These are phyloP conservation scores for Fusarium sp. DNA, from an alignment of 2,329 filamentous ascomycete species.

Conservation along the genomic window DNA sequence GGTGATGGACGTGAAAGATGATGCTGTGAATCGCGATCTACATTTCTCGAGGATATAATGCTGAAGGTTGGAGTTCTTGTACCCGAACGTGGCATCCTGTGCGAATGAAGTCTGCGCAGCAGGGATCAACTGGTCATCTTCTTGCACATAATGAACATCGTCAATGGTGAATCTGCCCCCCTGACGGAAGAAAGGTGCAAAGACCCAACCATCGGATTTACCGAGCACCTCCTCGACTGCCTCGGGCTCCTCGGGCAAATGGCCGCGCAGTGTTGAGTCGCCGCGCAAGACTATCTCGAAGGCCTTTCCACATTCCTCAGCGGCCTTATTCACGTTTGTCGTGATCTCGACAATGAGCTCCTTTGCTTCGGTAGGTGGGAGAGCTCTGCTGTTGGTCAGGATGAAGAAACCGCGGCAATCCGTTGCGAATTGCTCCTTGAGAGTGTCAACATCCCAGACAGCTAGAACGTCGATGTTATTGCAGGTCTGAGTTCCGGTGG, in stretches of 20 bases:
- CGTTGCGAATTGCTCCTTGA: constrained; percentile 37
- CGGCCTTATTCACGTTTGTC: neutral
- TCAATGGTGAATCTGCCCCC: neutral
- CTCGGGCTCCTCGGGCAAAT: neutral
- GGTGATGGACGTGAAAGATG: constrained; percentile 44
- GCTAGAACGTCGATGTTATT: constrained; percentile 65
- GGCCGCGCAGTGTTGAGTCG: neutral
- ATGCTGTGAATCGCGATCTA: constrained; percentile 50
- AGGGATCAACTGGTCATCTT: fast-evolving
- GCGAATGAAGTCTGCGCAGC: constrained; percentile 49
- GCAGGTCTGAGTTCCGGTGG: constrained; percentile 70
- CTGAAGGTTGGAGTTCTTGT: constrained; percentile 57
- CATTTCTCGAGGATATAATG: constrained; percentile 64
- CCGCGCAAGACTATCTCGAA: neutral
- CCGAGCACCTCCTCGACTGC: neutral
- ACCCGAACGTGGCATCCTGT: constrained; percentile 66
- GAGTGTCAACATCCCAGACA: constrained; percentile 59
- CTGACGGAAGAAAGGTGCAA: neutral
- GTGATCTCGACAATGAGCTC: neutral
- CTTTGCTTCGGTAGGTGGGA: neutral
- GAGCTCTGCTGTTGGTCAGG: neutral
- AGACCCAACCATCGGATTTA: neutral
- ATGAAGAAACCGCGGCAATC: neutral
- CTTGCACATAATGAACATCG: neutral
- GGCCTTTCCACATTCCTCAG: neutral